These are phyloP conservation scores for Phytophthora rubi DNA, from an alignment of 352 stramenopile genomes.

Conservation along the genomic window DNA sequence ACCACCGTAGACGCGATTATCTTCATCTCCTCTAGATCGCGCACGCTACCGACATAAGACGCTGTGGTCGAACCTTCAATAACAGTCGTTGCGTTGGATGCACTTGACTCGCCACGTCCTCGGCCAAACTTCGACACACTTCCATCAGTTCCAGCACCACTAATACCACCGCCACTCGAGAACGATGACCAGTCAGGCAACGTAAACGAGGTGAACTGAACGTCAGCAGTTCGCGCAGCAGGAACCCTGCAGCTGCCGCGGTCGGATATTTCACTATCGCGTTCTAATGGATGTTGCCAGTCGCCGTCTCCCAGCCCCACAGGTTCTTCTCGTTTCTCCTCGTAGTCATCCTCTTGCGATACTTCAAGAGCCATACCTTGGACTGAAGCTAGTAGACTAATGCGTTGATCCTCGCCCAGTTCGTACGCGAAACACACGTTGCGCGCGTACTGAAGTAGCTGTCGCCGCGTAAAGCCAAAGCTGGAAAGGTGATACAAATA, in stretches of 20 bases:
- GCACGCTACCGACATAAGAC: slow-evolving; percentile 42
- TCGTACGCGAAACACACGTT: slow-evolving; percentile 86
- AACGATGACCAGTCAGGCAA: slow-evolving; percentile 71
- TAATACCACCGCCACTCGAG: slow-evolving; percentile 28
- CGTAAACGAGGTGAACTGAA: slow-evolving; percentile 71
- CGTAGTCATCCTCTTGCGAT: slow-evolving; percentile 46
- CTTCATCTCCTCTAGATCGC: slow-evolving; percentile 76
- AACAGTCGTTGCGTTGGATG: slow-evolving; percentile 44
- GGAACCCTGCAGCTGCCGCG: slow-evolving; percentile 33
- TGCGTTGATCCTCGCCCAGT: slow-evolving; percentile 79
- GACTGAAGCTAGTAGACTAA: slow-evolving; percentile 66
- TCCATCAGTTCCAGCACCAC: slow-evolving; percentile 21
- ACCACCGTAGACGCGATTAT: slow-evolving; percentile 59
- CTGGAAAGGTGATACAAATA: slow-evolving; percentile 82
- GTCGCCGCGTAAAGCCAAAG: slow-evolving; percentile 67
- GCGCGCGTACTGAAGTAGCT: slow-evolving; percentile 76
- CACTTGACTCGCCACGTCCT: slow-evolving; percentile 39
- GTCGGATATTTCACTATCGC: slow-evolving; percentile 31
- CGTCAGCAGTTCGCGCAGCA: slow-evolving; percentile 35
- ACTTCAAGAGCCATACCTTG: slow-evolving; percentile 43
- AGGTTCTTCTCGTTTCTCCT: slow-evolving; percentile 45
- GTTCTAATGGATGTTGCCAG: slow-evolving; percentile 24
- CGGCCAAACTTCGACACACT: slow-evolving; percentile 44
- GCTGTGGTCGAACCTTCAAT: slow-evolving; percentile 54
- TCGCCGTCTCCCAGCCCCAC: slow-evolving; percentile 33